A percentile compares a stretch with the other conserved stretches of the same genome.
Conservation (phyloP, 176 grass and related monocot genomes). For the Bolboschoenus planiculmis region DNA sequence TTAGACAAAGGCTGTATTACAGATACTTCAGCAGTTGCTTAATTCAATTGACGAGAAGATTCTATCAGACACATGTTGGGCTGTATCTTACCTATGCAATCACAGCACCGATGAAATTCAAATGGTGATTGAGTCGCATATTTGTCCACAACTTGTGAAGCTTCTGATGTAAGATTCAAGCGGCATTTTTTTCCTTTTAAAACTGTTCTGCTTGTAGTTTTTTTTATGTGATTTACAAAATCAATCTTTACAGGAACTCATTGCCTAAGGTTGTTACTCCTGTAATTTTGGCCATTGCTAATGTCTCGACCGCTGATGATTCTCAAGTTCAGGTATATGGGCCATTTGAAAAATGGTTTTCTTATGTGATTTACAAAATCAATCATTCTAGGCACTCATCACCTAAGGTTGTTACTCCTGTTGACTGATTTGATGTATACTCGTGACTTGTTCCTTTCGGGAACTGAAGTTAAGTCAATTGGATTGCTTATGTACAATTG, state of each 20-base stretch:
- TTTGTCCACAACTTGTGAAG: constrained; percentile 54
- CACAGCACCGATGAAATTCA: constrained; percentile 32
- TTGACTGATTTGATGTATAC: too few species aligned
- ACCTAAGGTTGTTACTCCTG: too few species aligned
- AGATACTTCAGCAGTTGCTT: constrained; percentile 58
- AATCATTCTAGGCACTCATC: too few species aligned
- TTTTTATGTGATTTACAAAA: not conserved
- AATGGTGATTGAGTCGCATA: constrained; percentile 40
- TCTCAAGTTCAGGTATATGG: constrained; percentile 66
- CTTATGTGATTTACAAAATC: too few species aligned
- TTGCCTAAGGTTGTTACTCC: constrained; percentile 55
- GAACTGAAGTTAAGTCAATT: too few species aligned
- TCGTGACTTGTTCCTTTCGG: too few species aligned
- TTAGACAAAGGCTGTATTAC: constrained; percentile 61
- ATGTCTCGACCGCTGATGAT: constrained; percentile 65
- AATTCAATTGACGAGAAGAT: constrained; percentile 74
- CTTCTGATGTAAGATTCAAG: constrained; percentile 60
- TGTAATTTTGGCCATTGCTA: constrained; percentile 40
- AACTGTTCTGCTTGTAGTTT: not conserved
- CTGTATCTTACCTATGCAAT: constrained; percentile 46
- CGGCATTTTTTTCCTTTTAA: constrained; percentile 10
- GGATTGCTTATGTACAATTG: too few species aligned
- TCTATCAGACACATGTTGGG: constrained; percentile 62
- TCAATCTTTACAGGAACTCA: constrained; percentile 38
- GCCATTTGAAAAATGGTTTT: too few species aligned